Conservation (phyloP, 2,329 filamentous ascomycete species). For the Diplodia mutila region DNA sequence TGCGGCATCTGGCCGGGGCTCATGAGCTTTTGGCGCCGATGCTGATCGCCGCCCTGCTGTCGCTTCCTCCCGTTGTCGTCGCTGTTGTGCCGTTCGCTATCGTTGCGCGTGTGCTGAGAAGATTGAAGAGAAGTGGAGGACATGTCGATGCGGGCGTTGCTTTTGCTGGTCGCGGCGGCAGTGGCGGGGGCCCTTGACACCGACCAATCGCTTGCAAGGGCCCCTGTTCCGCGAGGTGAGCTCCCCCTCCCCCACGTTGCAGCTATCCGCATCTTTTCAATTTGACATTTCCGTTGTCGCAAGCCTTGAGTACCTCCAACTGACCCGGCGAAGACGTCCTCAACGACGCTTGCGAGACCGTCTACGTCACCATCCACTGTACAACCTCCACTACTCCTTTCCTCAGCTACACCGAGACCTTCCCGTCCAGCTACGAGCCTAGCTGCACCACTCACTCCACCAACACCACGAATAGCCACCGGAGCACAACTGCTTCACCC, state of each 20-base stretch:
- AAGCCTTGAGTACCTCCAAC: neutral
- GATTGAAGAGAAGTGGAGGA: neutral
- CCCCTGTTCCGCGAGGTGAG: conserved; percentile 2
- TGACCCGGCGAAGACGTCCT: neutral
- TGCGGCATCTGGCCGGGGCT: conserved; percentile 4
- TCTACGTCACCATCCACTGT: neutral
- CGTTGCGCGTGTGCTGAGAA: neutral
- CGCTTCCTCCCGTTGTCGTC: neutral
- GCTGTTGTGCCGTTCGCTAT: neutral
- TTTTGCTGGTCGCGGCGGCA: neutral
- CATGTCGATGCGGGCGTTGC: neutral
- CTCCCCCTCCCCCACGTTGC: neutral
- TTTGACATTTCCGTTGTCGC: neutral
- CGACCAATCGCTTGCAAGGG: neutral
- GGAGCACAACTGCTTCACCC: too few species aligned
- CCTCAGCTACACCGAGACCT: neutral
- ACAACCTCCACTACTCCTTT: neutral
- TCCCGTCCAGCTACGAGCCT: neutral
- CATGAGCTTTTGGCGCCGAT: neutral
- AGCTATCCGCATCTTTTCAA: neutral
- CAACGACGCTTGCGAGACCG: neutral
- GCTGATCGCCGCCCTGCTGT: conserved; percentile 2
- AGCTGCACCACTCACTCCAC: neutral
- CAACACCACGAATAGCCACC: neutral
- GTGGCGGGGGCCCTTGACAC: neutral